Conservation (phyloP, 148 eudicot genomes). For the Camellia sinensis region DNA sequence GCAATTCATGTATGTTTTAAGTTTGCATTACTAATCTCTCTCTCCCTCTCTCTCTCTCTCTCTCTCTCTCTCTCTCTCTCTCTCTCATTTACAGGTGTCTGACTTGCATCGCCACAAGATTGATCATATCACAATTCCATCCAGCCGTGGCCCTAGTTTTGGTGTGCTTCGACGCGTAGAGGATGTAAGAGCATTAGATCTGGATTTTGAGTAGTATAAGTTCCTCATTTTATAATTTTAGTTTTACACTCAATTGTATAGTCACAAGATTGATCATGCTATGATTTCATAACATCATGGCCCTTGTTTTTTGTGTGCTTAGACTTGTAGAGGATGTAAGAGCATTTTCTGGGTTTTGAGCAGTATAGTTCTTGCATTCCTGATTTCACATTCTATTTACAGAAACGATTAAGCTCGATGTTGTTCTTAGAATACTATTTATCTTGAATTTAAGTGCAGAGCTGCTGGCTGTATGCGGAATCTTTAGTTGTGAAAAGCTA, state of each 20-base stretch:
- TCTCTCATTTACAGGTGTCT: slow-evolving; percentile 49
- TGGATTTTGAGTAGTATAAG: neutral
- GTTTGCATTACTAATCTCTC: slow-evolving; percentile 3
- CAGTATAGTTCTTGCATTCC: neutral
- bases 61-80: neutral
- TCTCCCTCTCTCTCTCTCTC: neutral
- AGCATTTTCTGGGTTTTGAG: neutral
- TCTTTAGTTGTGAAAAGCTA: neutral
- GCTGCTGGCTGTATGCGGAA: neutral
- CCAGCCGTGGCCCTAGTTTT: slow-evolving; percentile 59
- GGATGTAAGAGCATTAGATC: slow-evolving; percentile 57
- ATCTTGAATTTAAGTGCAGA: neutral
- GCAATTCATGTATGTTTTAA: neutral
- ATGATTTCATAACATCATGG: slow-evolving; percentile 72
- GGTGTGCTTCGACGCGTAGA: slow-evolving; percentile 85
- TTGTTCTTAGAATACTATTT: neutral
- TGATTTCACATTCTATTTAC: neutral
- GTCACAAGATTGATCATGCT: slow-evolving; percentile 83
- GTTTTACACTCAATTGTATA: slow-evolving; percentile 32
- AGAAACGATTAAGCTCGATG: neutral
- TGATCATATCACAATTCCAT: slow-evolving; percentile 86
- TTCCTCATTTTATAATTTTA: neutral
- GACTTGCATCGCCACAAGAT: slow-evolving; percentile 93
- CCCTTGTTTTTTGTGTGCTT: slow-evolving; percentile 52
- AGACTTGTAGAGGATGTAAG: slow-evolving; percentile 80